Base-by-base conservation (phyloP, 2,329 filamentous ascomycete species). In the Monilinia fructigena region DNA sequence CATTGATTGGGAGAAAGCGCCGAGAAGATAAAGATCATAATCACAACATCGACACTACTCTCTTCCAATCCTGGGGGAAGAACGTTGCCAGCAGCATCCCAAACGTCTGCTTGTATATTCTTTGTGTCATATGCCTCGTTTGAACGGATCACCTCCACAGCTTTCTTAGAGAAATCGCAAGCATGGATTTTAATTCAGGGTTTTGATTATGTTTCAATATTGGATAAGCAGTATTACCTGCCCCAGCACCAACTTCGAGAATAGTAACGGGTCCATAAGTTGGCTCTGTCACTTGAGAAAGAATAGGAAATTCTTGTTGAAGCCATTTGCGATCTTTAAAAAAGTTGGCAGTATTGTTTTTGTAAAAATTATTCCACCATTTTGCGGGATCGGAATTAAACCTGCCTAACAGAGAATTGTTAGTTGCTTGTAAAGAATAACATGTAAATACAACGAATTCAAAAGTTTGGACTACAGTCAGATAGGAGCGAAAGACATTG, bases 311-410 rank as follows among this genome's bases (percentile, higher is more conserved):
- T 78, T 99, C 95, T 78, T 98, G 94, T 70, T 90, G 89, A 42
- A 99, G 81, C 95, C 95, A 99, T 77, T 98, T 98, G 70, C 95
- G 86, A 76, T 99, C 91, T 80, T 99, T 99, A 86, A 99, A 99
- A 80, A 99, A 99, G 76, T 98, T 98, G 74, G 89, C 86, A 26
- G 91, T 91, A 79, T 99, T 98, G 80, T 98, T 97, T 80, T 95
- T 93, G 82, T 99, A 99, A 80, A 99, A 99, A 65, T 90, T 81
- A 75, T 99, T 95, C 95, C 95, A 99, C 92, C 93, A 98, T 78
- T 93, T 96, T 69, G 92, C 93, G 0, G 95, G 95, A 71, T 96
- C 86, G 55, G 84, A 82, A 77, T 97, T 98, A 82, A 97, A 97
- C 72, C 92, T 90, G 73, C 81, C 87, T 90, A 45, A 16, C 74